Evolutionary conservation across 768 basidiomycete genomes (phyloP).

Genomic region (Chlorophyllum brunneum): DNA sequence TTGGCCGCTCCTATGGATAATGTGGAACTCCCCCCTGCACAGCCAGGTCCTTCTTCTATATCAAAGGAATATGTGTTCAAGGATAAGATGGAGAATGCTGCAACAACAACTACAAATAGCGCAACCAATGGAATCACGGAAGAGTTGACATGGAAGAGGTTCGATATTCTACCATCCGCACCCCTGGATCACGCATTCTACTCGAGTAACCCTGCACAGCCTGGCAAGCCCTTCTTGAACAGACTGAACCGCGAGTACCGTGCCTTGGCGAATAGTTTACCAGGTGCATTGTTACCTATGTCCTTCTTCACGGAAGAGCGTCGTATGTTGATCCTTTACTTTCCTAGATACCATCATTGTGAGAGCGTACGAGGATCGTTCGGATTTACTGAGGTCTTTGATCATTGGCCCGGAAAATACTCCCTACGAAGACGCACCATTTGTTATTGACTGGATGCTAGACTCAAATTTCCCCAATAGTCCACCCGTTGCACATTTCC

Average conservation of each 20-base stretch:
- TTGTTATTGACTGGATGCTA: conserved; percentile 91
- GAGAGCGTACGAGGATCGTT: conserved; percentile 85
- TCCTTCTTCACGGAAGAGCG: background rate
- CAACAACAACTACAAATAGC: conserved; percentile 22
- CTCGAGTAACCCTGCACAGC: conserved; percentile 53
- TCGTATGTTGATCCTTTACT: background rate
- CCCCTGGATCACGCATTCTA: conserved; percentile 84
- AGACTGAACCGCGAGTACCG: conserved; percentile 84
- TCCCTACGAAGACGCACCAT: conserved; percentile 93
- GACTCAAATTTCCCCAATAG: conserved; percentile 80
- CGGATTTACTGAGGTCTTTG: conserved; percentile 80
- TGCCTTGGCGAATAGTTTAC: conserved; percentile 72
- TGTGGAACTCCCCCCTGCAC: background rate
- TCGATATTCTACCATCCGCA: conserved; percentile 70
- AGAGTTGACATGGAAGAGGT: conserved; percentile 63
- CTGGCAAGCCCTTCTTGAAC: conserved; percentile 68
- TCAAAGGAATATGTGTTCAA: conserved; percentile 12
- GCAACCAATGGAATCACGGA: conserved; percentile 21
- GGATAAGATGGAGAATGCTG: conserved; percentile 2
- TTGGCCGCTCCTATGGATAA: too few species aligned
- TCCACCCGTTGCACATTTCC: conserved; percentile 86
- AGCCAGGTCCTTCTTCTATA: background rate
- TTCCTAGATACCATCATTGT: conserved; percentile 78
- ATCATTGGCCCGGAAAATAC: conserved; percentile 94
- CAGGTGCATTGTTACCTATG: conserved; percentile 49